Base-by-base conservation (phyloP, 1,284 basidiomycete species). In the Pisolithus thermaeus region DNA sequence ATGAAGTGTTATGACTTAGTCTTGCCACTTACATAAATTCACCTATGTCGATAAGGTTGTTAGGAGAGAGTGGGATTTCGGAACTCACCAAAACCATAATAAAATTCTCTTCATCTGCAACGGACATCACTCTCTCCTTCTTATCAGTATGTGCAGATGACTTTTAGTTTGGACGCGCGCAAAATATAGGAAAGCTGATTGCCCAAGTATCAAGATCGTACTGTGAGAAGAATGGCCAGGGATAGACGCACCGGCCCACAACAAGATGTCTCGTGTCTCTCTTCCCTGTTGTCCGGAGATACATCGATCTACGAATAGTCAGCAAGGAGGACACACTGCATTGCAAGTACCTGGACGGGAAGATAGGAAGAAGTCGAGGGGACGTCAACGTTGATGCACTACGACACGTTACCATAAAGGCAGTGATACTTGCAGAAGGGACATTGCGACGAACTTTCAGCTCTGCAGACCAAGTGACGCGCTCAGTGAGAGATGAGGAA, bases 261-360 rank as follows among this genome's bases (percentile, higher is more conserved):
- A 20, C 16, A 38, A 38, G 5, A 38, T 16, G 11, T 38, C 37
- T n/a, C 7, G 18, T n/a, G 11, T n/a, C 18, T 20, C 16, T 38
- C 16, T n/a, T n/a, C 37, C 37, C 37, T 20, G 37, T 14, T 38
- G 9, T 38, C 37, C 37, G 37, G 20, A 9, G 3, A 9, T 20
- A 20, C 9, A 38, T 6, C 1, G 56, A 52, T 46, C 48, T 53
- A 46, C 51, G 50, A 1, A 53, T 12, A 0, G 49, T 62, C 27
- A 60, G 32, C 11, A 42, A 60, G 60, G 32, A 58, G 9, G 18
- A 58, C 1, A 20, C 18, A 20, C 18, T 11, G 23, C 4, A 27
- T 60, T 58, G 42, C 57, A 58, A n/a, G 23, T 27, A 27, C 27
- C 18, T 20, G 18, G 18, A 20, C 18, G 18, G 18, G 18, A 20